phyloP scores from a whole-genome alignment of 192 early-diverging fungal genomes.

The Coemansia sp. region DNA sequence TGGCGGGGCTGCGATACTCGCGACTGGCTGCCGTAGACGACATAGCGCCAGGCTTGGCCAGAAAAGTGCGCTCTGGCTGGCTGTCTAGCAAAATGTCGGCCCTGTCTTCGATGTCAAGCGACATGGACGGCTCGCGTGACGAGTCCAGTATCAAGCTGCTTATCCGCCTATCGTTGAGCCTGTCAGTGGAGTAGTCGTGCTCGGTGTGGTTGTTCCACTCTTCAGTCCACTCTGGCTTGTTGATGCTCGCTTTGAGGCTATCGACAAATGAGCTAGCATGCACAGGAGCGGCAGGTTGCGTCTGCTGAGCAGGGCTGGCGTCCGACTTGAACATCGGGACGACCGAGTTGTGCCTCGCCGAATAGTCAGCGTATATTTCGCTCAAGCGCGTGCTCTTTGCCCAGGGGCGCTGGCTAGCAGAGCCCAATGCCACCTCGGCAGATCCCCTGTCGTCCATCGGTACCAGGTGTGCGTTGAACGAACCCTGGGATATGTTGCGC shows the following conservation, averaged over 20 bases:
- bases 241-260: slow-evolving; percentile 42
- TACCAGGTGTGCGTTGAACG: slow-evolving; percentile 10
- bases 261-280: slow-evolving; percentile 47
- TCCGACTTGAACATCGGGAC: slow-evolving; percentile 39
- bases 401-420: slow-evolving; percentile 32
- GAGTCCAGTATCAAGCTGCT: slow-evolving; percentile 29
- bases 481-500: slow-evolving; percentile 33
- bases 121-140: slow-evolving; percentile 37
- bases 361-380: slow-evolving; percentile 56
- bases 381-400: slow-evolving; percentile 54
- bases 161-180: slow-evolving; percentile 14
- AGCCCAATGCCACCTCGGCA: neutral
- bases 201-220: slow-evolving; percentile 20
- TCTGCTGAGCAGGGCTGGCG: neutral
- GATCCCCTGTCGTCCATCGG: neutral
- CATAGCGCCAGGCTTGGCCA: neutral
- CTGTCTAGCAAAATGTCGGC: slow-evolving; percentile 3
- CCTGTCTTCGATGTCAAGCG: slow-evolving; percentile 25
- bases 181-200: slow-evolving; percentile 25
- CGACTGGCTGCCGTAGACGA: neutral
- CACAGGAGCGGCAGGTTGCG: slow-evolving; percentile 10
- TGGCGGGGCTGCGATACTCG: neutral
- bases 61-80: slow-evolving; percentile 4
- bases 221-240: slow-evolving; percentile 22
- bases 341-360: slow-evolving; percentile 50